Conservation (phyloP, 306 rosid species). For the Quercus suber region DNA sequence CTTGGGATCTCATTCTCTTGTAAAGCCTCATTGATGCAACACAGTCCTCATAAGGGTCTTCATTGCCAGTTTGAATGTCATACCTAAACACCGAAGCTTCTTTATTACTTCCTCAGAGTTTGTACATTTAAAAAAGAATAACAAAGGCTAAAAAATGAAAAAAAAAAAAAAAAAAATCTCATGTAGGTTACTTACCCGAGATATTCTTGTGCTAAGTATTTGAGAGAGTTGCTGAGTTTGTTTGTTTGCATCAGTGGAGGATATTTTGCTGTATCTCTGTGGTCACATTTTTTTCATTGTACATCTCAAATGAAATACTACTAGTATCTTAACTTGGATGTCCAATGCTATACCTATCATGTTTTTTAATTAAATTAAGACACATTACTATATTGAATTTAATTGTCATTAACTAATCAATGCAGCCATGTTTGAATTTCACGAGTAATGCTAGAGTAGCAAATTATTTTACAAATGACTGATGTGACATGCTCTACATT, state of each 20-base stretch:
- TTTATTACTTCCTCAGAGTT: background rate
- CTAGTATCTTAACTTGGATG: too few relatives aligned
- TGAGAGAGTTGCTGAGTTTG: slow-evolving; percentile 93
- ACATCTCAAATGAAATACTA: too few relatives aligned
- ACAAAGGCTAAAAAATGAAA: background rate
- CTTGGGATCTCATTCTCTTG: slow-evolving; percentile 78
- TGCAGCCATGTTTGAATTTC: too few relatives aligned
- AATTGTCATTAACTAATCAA: too few relatives aligned
- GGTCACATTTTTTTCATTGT: background rate
- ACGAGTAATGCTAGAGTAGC: too few relatives aligned
- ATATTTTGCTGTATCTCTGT: slow-evolving; percentile 90
- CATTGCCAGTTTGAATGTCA: slow-evolving; percentile 80
- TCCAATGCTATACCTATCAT: too few relatives aligned
- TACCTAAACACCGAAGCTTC: slow-evolving; percentile 40
- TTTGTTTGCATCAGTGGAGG: slow-evolving; percentile 96
- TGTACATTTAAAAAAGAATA: background rate
- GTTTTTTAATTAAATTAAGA: too few relatives aligned
- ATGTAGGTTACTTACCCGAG: slow-evolving; percentile 62
- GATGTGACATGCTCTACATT: too few relatives aligned
- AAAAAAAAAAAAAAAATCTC: background rate
- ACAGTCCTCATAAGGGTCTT: slow-evolving; percentile 87
- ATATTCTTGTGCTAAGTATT: slow-evolving; percentile 80
- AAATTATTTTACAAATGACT: too few relatives aligned
- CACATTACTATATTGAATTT: too few relatives aligned
- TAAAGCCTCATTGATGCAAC: slow-evolving; percentile 83